Conservation (phyloP, 1,284 basidiomycete genomes). For the Ceratobasidium theobromae region DNA sequence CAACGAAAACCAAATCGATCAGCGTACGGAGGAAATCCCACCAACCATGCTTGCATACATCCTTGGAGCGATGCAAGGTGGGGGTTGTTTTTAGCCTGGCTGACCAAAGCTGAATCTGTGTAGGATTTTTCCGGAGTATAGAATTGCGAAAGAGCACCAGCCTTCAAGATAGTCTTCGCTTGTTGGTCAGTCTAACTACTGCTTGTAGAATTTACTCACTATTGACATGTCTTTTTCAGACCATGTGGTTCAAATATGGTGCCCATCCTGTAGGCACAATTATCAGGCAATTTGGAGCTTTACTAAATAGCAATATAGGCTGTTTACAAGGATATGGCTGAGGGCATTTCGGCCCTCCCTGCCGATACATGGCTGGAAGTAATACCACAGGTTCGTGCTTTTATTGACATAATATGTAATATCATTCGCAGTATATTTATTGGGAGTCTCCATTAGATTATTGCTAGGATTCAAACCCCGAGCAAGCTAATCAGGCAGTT, state of each 20-base stretch:
- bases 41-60: constrained; percentile 19
- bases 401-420: too few species aligned
- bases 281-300: too few species aligned
- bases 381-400: too few species aligned
- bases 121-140: constrained; percentile 29
- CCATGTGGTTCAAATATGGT: constrained; percentile 99
- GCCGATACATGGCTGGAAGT: constrained; percentile 99
- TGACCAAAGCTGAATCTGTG: neutral
- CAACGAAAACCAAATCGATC: constrained; percentile 16
- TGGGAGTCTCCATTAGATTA: too few species aligned
- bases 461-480: constrained; percentile 96
- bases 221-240: too few species aligned
- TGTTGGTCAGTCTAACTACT: constrained; percentile 1
- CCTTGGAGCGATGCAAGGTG: constrained; percentile 23
- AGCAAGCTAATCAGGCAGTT: constrained; percentile 84
- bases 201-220: too few species aligned
- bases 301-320: too few species aligned
- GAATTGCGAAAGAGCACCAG: constrained; percentile 14
- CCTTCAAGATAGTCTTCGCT: constrained; percentile 21
- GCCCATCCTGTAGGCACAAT: too few species aligned
- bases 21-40: constrained; percentile 13
- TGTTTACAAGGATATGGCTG: constrained; percentile 87
- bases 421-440: too few species aligned
- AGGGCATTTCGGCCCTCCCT: constrained; percentile 86
- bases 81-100: neutral